Evolutionary conservation across 768 basidiomycete species (phyloP), one percentile per base, ranked within the genome.

Genomic region (Leucocoprinus leucothites): DNA sequence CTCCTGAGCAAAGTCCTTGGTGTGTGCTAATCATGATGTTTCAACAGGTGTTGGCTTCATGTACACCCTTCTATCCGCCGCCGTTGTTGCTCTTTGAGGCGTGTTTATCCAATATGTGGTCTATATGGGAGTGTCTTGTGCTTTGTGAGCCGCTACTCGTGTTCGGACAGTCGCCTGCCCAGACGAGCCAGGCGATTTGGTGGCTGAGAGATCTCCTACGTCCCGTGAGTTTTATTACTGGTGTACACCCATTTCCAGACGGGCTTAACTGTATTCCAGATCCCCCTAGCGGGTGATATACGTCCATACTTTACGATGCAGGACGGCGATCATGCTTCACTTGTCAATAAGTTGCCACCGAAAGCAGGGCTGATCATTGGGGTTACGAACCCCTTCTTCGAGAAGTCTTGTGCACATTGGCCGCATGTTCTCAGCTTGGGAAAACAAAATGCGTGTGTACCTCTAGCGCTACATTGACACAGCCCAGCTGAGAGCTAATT

Each of bases 281-380:
- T 96, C 26, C 92, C 94, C 3, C 75, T 91, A 7, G 82, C 87
- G 0, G 84, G 83, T 1, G 95, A 99, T 64, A 83, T 92, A 62
- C 81, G 96, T 8, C 96, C 96, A 0, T 99, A 96, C 68, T 90
- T 98, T 60, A 97, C 96, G 14, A 94, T 99, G 62, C 96, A 98
- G 66, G 96, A 98, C 63, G 80, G 80, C n/a, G 94, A 97, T 57
- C 85, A 88, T 59, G 61, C 78, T 2, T 64, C 78, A 1, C 69
- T 99, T 11, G 86, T 97, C 41, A 94, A 92, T 66, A 85, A 86
- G 58, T 82, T 89, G 26, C 82, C 85, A n/a, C 92, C 91, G 0
- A 84, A 85, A 67, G 69, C 85, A 1, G 93, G 92, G 1, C 67
- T 91, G 2, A 61, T 96, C 4, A 66, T 96, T 2, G 91, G 94